Percentiles rank a stretch among this genome's conserved stretches.
Conservation (phyloP, 1,284 basidiomycete species). For the Boletus coffeatus region DNA sequence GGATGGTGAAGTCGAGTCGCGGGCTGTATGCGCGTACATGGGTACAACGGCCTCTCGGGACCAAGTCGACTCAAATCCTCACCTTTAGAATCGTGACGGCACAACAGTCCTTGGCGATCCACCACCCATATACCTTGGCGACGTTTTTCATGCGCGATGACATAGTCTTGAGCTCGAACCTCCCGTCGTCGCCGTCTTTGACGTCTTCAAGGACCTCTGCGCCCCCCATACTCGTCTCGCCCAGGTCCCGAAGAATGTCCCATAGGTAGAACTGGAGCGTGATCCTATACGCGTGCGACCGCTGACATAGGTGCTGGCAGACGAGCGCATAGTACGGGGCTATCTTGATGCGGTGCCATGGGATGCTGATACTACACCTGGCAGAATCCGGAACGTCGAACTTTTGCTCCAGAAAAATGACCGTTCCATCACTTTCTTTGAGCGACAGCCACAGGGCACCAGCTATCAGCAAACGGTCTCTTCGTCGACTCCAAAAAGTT, state of each 20-base stretch:
- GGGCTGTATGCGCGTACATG: conserved; percentile 26
- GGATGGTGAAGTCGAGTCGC: conserved; percentile 2
- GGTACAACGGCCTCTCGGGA: too few relatives aligned
- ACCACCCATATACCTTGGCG: conserved; percentile 80
- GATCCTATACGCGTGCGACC: conserved; percentile 80
- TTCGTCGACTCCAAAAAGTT: conserved; percentile 34
- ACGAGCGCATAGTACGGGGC: conserved; percentile 94
- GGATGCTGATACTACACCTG: conserved; percentile 30
- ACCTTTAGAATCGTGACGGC: conserved; percentile 83
- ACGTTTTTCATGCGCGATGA: conserved; percentile 55
- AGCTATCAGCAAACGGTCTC: conserved; percentile 31
- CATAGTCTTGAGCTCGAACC: conserved; percentile 49
- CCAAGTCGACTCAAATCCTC: conserved; percentile 10
- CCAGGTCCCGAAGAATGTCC: conserved; percentile 94
- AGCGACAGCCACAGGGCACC: conserved; percentile 60
- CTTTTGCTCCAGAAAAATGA: conserved; percentile 71
- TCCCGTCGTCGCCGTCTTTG: conserved; percentile 40
- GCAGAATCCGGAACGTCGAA: conserved; percentile 62
- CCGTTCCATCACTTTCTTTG: conserved; percentile 65
- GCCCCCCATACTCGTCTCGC: conserved; percentile 81
- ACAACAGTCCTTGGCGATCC: conserved; percentile 71
- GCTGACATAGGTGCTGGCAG: conserved; percentile 65
- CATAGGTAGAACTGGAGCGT: conserved; percentile 96
- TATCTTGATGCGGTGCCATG: not conserved
- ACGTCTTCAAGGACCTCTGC: conserved; percentile 67